phyloP scores from a whole-genome alignment of 306 rosid species.

The Canavalia gladiata region DNA sequence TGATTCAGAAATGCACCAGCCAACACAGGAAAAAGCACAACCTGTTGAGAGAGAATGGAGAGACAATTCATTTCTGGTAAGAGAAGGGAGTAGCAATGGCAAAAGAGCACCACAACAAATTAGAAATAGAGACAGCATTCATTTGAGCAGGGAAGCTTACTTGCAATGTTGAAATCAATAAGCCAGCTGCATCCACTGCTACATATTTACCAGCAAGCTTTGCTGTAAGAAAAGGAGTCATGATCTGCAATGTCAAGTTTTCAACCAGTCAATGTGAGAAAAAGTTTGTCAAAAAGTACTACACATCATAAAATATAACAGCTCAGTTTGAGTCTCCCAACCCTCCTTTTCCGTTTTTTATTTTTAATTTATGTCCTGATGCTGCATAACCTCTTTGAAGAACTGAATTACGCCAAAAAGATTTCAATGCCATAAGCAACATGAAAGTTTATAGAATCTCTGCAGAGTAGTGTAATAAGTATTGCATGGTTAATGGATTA shows the following conservation, averaged over 20 bases:
- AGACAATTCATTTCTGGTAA: background rate
- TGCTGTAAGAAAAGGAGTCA: slow-evolving; percentile 90
- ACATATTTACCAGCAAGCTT: slow-evolving; percentile 90
- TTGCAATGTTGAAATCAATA: slow-evolving; percentile 77
- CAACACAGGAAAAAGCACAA: slow-evolving; percentile 85
- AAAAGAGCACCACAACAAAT: background rate
- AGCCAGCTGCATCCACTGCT: slow-evolving; percentile 81
- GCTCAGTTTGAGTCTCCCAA: background rate
- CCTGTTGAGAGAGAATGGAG: slow-evolving; percentile 57
- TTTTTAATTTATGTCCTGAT: background rate
- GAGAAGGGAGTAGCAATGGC: slow-evolving; percentile 15
- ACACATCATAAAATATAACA: background rate
- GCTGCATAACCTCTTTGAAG: background rate
- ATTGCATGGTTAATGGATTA: background rate
- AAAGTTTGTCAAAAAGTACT: background rate
- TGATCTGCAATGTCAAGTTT: slow-evolving; percentile 64
- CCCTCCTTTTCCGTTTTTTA: too few relatives aligned
- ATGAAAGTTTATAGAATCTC: slow-evolving; percentile 27
- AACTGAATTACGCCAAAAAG: background rate
- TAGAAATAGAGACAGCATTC: background rate
- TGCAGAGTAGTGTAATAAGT: background rate
- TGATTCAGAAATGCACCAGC: slow-evolving; percentile 88
- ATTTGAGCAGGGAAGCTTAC: slow-evolving; percentile 45
- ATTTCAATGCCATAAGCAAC: slow-evolving; percentile 10
- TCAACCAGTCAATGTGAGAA: background rate